Evolutionary conservation across 306 rosid species (phyloP).

Genomic region (Herpetospermum pedunculosum): DNA sequence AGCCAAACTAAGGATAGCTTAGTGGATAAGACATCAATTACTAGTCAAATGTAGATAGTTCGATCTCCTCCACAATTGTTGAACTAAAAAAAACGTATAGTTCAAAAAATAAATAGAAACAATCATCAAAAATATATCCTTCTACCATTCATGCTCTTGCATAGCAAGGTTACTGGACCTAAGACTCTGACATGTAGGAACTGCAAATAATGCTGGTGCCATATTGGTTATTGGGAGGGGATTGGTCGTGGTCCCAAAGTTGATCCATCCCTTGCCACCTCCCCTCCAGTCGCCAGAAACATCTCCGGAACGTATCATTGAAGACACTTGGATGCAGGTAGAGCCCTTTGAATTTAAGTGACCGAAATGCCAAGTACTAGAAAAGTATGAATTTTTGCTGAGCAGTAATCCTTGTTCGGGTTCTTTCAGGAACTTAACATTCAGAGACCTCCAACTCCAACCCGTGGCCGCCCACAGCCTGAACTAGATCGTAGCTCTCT

Average conservation of each 20-base stretch:
- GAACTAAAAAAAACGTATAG: too few relatives aligned
- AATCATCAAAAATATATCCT: neutral
- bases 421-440: constrained; percentile 70
- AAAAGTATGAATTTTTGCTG: neutral
- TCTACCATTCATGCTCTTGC: neutral
- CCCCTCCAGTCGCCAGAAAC: constrained; percentile 95
- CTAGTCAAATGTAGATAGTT: too few relatives aligned
- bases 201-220: constrained; percentile 99
- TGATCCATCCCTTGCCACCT: constrained; percentile 95
- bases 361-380: neutral
- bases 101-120: neutral
- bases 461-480: constrained; percentile 97
- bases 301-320: constrained; percentile 85
- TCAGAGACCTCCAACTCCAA: constrained; percentile 99
- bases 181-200: constrained; percentile 32
- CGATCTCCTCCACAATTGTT: too few relatives aligned
- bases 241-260: constrained; percentile 94
- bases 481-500: constrained; percentile 92
- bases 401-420: neutral
- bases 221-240: constrained; percentile 97
- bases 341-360: neutral
- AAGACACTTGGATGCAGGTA: constrained; percentile 98
- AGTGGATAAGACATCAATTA: too few relatives aligned
- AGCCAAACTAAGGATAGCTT: too few relatives aligned
- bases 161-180: neutral